Evolutionary conservation across 2,329 filamentous ascomycete species (phyloP).

Genomic region (Atkinsonella texensis): DNA sequence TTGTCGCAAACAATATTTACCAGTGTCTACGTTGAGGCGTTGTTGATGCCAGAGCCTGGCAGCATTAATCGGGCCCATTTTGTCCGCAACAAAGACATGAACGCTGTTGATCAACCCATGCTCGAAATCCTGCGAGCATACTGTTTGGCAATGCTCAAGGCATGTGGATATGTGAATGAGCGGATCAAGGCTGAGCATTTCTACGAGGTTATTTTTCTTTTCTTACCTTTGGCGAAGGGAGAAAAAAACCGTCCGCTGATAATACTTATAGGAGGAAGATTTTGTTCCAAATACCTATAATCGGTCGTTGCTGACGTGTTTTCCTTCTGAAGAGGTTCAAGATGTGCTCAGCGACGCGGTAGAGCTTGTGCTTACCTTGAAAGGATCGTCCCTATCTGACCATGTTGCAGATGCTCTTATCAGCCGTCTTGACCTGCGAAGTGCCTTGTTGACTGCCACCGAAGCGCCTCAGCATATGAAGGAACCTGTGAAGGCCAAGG

Average conservation of each 20-base stretch:
- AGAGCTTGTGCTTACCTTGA: constrained; percentile 32
- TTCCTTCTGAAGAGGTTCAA: constrained; percentile 45
- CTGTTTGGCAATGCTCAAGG: constrained; percentile 73
- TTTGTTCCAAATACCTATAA: constrained; percentile 90
- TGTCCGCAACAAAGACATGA: constrained; percentile 21
- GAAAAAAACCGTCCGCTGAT: background rate
- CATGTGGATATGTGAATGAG: constrained; percentile 66
- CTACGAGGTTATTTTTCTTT: constrained; percentile 57
- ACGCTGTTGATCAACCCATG: constrained; percentile 30
- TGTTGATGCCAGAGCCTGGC: constrained; percentile 59
- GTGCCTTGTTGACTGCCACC: constrained; percentile 45
- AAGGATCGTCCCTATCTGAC: constrained; percentile 23
- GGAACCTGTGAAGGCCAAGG: constrained; percentile 33
- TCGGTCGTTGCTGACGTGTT: constrained; percentile 56
- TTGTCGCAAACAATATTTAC: constrained; percentile 92
- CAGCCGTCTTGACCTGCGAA: constrained; percentile 54
- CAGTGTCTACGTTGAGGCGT: constrained; percentile 75
- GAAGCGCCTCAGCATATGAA: constrained; percentile 34
- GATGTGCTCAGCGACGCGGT: constrained; percentile 42
- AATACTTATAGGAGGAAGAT: constrained; percentile 64
- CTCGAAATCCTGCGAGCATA: constrained; percentile 67
- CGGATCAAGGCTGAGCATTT: constrained; percentile 74
- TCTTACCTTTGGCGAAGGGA: no score
- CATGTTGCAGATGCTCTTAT: constrained; percentile 44
- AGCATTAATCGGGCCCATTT: constrained; percentile 56